These are phyloP conservation scores for Sesbania bispinosa DNA, from an alignment of 306 rosid genomes.

Conservation along the genomic window DNA sequence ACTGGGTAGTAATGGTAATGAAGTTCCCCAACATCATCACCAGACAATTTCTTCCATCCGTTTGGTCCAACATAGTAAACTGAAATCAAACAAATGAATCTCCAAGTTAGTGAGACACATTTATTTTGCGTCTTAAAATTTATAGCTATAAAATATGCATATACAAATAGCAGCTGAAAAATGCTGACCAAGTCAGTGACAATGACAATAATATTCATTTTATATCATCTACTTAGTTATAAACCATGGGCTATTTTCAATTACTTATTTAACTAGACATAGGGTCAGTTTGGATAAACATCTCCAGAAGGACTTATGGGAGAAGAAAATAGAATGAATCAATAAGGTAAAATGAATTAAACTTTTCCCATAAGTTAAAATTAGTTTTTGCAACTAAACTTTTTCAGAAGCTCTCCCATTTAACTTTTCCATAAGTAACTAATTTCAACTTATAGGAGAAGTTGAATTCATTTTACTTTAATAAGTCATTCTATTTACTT, in stretches of 20 bases:
- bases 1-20: constrained; percentile 75
- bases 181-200: background rate
- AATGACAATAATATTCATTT: background rate
- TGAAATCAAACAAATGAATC: constrained; percentile 28
- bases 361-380: no score
- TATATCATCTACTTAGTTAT: constrained; percentile 1
- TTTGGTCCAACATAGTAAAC: constrained; percentile 79
- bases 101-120: background rate
- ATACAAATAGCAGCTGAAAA: background rate
- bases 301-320: no score
- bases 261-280: background rate
- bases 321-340: no score
- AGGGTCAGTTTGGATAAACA: no score
- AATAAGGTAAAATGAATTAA: no score
- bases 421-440: no score
- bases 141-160: constrained; percentile 1
- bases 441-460: no score
- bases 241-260: constrained; percentile 9
- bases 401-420: no score
- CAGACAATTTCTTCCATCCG: constrained; percentile 90
- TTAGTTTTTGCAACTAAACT: no score
- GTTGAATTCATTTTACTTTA: no score
- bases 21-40: constrained; percentile 91
- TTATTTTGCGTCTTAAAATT: background rate
- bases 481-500: no score